Conservation (phyloP, 805 yeast species). For the Wickerhamomyces alni region DNA sequence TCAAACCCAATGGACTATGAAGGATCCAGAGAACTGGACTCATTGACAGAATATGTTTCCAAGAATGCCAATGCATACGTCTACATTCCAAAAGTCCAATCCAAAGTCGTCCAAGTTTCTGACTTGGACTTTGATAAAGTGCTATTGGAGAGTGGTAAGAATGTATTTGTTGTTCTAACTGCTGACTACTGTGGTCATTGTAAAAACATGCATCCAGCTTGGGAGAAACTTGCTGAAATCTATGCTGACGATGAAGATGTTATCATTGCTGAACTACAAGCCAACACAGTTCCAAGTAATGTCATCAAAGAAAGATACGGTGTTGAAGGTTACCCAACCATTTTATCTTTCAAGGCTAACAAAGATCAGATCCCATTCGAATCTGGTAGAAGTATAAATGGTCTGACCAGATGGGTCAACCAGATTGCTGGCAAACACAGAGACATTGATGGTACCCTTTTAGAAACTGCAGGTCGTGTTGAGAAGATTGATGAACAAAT, state of each 20-base stretch:
- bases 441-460: slow-evolving; percentile 30
- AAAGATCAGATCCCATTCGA: slow-evolving; percentile 19
- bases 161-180: slow-evolving; percentile 31
- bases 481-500: slow-evolving; percentile 24
- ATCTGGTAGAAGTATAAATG: slow-evolving; percentile 41
- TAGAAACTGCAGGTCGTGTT: slow-evolving; percentile 29
- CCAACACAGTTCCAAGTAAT: slow-evolving; percentile 38
- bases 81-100: slow-evolving; percentile 20
- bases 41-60: slow-evolving; percentile 60
- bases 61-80: slow-evolving; percentile 29
- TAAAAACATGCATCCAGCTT: slow-evolving; percentile 39
- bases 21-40: slow-evolving; percentile 67
- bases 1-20: slow-evolving; percentile 57
- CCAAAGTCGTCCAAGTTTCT: slow-evolving; percentile 21
- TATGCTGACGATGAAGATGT: slow-evolving; percentile 33
- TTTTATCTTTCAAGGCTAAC: slow-evolving; percentile 37
- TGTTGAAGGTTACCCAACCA: slow-evolving; percentile 44
- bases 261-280: slow-evolving; percentile 38
- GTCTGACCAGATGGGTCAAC: slow-evolving; percentile 52
- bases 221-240: slow-evolving; percentile 40
- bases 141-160: slow-evolving; percentile 24
- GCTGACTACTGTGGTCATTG: slow-evolving; percentile 55
- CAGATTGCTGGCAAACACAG: slow-evolving; percentile 29
- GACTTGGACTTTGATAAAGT: slow-evolving; percentile 29
- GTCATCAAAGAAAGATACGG: slow-evolving; percentile 33